Evolutionary conservation across 1,139 yeast genomes (phyloP), one percentile per base, ranked within the genome.

Genomic region (Pichia sp.): DNA sequence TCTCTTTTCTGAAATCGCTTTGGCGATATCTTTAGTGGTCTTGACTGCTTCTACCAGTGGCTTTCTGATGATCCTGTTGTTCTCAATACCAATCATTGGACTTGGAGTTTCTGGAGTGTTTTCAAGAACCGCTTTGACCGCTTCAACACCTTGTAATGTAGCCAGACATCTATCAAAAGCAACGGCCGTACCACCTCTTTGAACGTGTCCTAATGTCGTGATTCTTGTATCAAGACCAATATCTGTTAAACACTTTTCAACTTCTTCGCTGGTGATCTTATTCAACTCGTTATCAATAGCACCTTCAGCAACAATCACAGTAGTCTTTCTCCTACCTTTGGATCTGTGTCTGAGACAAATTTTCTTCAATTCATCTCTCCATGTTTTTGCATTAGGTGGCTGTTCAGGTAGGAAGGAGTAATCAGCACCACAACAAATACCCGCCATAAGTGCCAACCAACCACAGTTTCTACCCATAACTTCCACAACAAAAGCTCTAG

Each of bases 381-480:
- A 88, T 50, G 72, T 68, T 34, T 67, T 65, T 16, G 79, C 75
- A 55, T 70, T 68, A 33, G 86, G 88, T 38, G 87, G 96, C 61
- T 81, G 78, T 66, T 92, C 98, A 32, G 98, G 98, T 55, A 92
- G 84, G 59, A 92, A 81, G 47, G 90, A 83, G 61, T 79, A 90
- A 66, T 92, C 98, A 10, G 98, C 97, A 52, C 95, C 86, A 35
- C 96, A 85, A 33, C 97, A 86, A 53, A 90, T 78, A 56, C 97
- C 97, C 23, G 97, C 90, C 94, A 88, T 85, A 54, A 92, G 73
- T 2, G 95, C 97, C 56, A 92, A 75, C 98, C 98, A 92, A 51
- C 98, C 98, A 72, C 98, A 92, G 67, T 92, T 95, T 64, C 98
- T 81, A 48, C 98, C 98, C 98, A 92, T 92, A 42, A 92, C 98